phyloP scores from a whole-genome alignment of 2,329 filamentous ascomycete species.

The Westerdykella aurantiaca region DNA sequence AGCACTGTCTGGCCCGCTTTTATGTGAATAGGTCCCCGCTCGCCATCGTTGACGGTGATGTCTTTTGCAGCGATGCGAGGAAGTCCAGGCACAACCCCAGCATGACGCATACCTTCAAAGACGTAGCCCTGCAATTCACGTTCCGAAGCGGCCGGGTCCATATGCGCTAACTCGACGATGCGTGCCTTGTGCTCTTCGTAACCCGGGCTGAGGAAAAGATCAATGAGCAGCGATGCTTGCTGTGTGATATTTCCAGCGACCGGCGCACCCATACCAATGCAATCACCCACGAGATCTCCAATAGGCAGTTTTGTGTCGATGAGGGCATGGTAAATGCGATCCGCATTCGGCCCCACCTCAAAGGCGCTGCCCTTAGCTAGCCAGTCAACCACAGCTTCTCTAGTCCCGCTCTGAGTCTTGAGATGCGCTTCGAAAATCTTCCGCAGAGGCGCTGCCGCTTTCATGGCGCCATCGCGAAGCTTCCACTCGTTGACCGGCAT shows the following conservation, averaged over 20 bases:
- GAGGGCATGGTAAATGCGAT: slow-evolving; percentile 49
- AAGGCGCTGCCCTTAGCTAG: slow-evolving; percentile 46
- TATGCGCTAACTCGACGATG: slow-evolving; percentile 47
- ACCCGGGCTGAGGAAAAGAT: slow-evolving; percentile 46
- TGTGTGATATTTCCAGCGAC: slow-evolving; percentile 50
- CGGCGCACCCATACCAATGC: slow-evolving; percentile 47
- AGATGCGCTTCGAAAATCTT: slow-evolving; percentile 43
- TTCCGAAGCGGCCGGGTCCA: slow-evolving; percentile 51
- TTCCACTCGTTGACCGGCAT: slow-evolving; percentile 46
- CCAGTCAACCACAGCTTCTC: slow-evolving; percentile 43
- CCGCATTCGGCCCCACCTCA: slow-evolving; percentile 47
- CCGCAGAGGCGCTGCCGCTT: slow-evolving; percentile 36
- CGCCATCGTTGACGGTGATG: slow-evolving; percentile 47
- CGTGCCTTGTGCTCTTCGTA: slow-evolving; percentile 49
- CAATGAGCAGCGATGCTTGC: slow-evolving; percentile 50
- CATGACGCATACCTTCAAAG: slow-evolving; percentile 52
- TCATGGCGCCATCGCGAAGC: slow-evolving; percentile 42
- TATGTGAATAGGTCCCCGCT: slow-evolving; percentile 44
- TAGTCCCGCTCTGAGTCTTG: slow-evolving; percentile 41
- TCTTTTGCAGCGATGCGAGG: slow-evolving; percentile 45
- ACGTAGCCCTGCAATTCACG: slow-evolving; percentile 53
- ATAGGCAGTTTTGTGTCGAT: slow-evolving; percentile 43
- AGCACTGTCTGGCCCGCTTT: slow-evolving; percentile 36
- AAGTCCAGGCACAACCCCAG: slow-evolving; percentile 48
- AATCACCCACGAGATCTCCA: slow-evolving; percentile 47